Evolutionary conservation across 345 rosid genomes (phyloP).

Genomic region (Populus simonii): DNA sequence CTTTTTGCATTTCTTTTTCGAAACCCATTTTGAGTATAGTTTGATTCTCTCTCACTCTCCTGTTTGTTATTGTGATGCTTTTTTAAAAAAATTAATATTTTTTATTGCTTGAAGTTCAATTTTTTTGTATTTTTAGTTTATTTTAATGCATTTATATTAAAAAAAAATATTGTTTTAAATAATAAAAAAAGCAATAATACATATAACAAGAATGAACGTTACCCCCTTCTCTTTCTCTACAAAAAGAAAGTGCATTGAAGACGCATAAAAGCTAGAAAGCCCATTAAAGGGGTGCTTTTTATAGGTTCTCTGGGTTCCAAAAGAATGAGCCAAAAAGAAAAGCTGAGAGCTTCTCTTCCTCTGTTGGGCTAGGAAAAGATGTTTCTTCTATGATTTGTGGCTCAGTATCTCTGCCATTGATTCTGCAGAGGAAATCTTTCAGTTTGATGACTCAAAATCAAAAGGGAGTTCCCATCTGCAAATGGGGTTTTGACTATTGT

Average conservation of each 20-base stretch:
- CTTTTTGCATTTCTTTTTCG: not conserved
- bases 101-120: too few species aligned
- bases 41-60: not conserved
- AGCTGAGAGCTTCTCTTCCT: conserved; percentile 23
- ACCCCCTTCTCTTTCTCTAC: not conserved
- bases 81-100: too few species aligned
- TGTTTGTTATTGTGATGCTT: not conserved
- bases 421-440: conserved; percentile 24
- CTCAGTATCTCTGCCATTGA: conserved; percentile 25
- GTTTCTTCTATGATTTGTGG: conserved; percentile 28
- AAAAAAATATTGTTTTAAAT: too few species aligned
- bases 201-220: not conserved
- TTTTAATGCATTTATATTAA: too few species aligned
- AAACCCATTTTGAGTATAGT: conserved; percentile 8
- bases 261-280: conserved; percentile 12
- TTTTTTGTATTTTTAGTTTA: too few species aligned
- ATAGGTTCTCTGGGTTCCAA: conserved; percentile 11
- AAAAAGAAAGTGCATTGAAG: not conserved
- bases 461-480: conserved; percentile 2
- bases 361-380: conserved; percentile 31
- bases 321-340: conserved; percentile 24
- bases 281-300: conserved; percentile 13
- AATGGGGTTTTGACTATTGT: conserved; percentile 3
- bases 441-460: conserved; percentile 5
- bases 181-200: too few species aligned